Evolutionary conservation across 2,329 filamentous ascomycete species (phyloP).

Genomic region (Aspergillus oerlinghausenensis): DNA sequence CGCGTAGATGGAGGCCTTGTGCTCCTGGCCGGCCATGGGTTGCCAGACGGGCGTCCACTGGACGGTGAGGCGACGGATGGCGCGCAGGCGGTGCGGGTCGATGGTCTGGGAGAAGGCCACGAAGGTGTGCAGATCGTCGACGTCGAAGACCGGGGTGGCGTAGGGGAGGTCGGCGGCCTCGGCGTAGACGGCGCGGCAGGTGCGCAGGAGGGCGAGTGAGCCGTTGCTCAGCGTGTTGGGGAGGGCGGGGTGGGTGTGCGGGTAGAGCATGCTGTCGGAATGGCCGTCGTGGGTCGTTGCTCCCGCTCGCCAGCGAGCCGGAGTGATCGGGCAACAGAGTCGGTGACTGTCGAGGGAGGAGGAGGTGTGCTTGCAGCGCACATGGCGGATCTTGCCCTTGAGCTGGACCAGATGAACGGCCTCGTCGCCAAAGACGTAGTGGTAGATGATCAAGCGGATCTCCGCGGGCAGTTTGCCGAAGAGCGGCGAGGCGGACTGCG

Average conservation of each 20-base stretch:
- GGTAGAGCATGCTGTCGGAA: conserved; percentile 25
- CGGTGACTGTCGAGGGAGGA: conserved; percentile 26
- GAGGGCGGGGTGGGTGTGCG: conserved; percentile 28
- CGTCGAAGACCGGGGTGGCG: conserved; percentile 26
- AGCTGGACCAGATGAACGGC: conserved; percentile 35
- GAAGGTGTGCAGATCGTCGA: conserved; percentile 35
- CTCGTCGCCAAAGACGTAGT: conserved; percentile 31
- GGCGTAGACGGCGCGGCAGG: conserved; percentile 32
- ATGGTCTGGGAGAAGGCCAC: conserved; percentile 27
- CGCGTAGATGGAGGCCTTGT: conserved; percentile 28
- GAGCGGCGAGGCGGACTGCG: conserved; percentile 19
- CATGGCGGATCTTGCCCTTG: conserved; percentile 32
- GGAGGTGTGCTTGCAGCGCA: conserved; percentile 24
- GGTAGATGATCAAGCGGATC: conserved; percentile 36
- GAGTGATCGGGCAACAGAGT: conserved; percentile 29
- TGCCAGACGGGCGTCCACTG: conserved; percentile 35
- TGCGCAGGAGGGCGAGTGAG: conserved; percentile 23
- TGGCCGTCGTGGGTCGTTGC: conserved; percentile 15
- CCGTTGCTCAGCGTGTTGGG: conserved; percentile 21
- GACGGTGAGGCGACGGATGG: conserved; percentile 23
- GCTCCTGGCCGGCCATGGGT: conserved; percentile 27
- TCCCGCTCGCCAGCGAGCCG: conserved; percentile 29
- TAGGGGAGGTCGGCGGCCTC: conserved; percentile 31
- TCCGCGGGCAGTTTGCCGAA: conserved; percentile 30
- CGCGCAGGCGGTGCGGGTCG: conserved; percentile 11